phyloP scores from a whole-genome alignment of 2,329 filamentous ascomycete genomes.

The Colletotrichum limetticola region DNA sequence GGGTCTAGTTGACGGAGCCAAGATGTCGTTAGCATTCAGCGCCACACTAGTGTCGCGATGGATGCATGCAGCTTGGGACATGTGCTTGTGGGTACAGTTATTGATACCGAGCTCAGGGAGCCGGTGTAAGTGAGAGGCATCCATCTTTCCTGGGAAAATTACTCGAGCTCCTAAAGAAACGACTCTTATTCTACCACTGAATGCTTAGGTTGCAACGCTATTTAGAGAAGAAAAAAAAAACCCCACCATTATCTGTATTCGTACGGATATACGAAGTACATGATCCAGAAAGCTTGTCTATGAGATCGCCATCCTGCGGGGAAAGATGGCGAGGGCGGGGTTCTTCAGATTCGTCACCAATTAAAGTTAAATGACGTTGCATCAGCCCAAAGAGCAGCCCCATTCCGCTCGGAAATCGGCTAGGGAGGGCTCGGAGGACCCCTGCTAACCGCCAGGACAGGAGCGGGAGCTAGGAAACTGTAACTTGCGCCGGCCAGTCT shows the following conservation, averaged over 20 bases:
- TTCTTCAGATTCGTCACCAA: neutral
- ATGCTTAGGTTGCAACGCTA: no score
- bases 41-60: neutral
- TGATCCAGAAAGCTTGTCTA: neutral
- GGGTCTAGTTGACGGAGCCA: neutral
- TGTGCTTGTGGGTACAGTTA: neutral
- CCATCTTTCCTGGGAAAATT: no score
- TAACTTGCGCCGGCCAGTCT: neutral
- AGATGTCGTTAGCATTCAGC: neutral
- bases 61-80: neutral
- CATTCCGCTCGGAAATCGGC: neutral
- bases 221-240: no score
- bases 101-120: neutral
- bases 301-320: neutral
- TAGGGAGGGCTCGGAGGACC: neutral
- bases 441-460: neutral
- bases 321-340: neutral
- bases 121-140: no score
- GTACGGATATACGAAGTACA: no score
- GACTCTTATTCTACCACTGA: no score
- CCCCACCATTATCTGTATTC: no score
- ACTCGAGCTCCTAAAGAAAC: no score
- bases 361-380: constrained; percentile 24
- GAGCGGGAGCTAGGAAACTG: neutral
- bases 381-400: constrained; percentile 1